These are phyloP conservation scores for Cucumis cinereus DNA, from an alignment of 306 rosid genomes.

Conservation along the genomic window DNA sequence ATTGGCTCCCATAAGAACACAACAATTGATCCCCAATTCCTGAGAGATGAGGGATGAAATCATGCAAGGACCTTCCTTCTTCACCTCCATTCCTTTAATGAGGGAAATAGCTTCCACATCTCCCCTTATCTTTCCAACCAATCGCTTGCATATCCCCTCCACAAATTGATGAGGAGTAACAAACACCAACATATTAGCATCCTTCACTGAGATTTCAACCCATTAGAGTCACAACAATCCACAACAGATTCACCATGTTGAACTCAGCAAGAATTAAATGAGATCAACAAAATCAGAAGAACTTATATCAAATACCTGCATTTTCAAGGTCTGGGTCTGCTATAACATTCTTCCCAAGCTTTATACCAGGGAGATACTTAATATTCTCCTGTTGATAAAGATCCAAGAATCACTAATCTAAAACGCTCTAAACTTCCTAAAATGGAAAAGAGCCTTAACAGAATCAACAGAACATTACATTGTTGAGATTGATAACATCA, in stretches of 20 bases:
- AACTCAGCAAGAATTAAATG: background rate
- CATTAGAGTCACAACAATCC: conserved; percentile 7
- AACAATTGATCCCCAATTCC: conserved; percentile 59
- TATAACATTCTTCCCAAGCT: conserved; percentile 77
- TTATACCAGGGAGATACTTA: conserved; percentile 74
- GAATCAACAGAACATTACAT: conserved; percentile 33
- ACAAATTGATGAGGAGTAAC: conserved; percentile 92
- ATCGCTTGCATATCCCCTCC: conserved; percentile 68
- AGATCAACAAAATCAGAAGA: background rate
- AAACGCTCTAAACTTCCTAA: background rate
- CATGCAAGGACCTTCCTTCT: conserved; percentile 93
- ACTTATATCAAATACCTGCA: conserved; percentile 36
- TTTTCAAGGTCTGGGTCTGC: conserved; percentile 73
- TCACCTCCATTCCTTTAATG: conserved; percentile 91
- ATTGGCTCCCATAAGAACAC: conserved; percentile 90
- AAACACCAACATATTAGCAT: conserved; percentile 77
- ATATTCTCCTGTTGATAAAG: conserved; percentile 62
- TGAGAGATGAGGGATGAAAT: conserved; percentile 68
- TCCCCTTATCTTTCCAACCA: conserved; percentile 48
- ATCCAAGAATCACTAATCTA: background rate
- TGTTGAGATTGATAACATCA: conserved; percentile 59
- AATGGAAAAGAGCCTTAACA: background rate
- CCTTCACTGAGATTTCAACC: conserved; percentile 43
- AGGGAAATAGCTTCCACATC: conserved; percentile 78
- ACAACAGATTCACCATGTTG: background rate